Conservation (phyloP, 768 basidiomycete species). For the Boletus subcaerulescens region DNA sequence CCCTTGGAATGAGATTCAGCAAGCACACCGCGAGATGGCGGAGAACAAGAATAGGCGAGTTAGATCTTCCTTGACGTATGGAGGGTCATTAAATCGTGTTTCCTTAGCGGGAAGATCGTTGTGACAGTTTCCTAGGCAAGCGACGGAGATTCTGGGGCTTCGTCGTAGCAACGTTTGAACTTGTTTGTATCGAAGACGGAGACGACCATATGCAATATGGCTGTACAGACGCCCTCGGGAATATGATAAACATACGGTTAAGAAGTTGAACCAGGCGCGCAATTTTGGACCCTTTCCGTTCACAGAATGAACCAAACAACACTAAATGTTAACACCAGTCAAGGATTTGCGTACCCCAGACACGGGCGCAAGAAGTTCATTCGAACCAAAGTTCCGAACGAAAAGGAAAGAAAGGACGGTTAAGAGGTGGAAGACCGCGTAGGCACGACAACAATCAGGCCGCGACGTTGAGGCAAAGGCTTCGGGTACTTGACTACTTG, state of each 20-base stretch:
- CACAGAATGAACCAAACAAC: too few species aligned
- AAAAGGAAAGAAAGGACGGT: neutral
- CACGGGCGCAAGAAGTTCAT: neutral
- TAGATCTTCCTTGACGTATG: neutral
- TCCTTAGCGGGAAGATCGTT: constrained; percentile 33
- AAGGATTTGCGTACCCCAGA: neutral
- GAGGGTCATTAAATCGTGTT: neutral
- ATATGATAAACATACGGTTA: neutral
- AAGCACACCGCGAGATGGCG: constrained; percentile 84
- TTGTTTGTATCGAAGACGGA: constrained; percentile 1
- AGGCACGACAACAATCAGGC: constrained; percentile 8
- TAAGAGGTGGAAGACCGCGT: neutral
- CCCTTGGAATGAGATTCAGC: constrained; percentile 73
- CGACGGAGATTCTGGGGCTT: constrained; percentile 9
- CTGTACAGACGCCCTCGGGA: neutral
- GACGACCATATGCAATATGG: neutral
- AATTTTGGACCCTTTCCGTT: too few species aligned
- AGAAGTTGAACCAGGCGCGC: too few species aligned
- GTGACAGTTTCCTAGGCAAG: constrained; percentile 22
- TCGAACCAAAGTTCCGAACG: neutral
- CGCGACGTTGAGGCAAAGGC: neutral
- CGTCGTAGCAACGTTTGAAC: neutral
- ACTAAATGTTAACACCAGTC: neutral
- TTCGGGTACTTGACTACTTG: neutral
- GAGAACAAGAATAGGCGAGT: constrained; percentile 56